Evolutionary conservation across 805 yeast genomes (phyloP).

Genomic region (Metschnikowia santaceciliae): DNA sequence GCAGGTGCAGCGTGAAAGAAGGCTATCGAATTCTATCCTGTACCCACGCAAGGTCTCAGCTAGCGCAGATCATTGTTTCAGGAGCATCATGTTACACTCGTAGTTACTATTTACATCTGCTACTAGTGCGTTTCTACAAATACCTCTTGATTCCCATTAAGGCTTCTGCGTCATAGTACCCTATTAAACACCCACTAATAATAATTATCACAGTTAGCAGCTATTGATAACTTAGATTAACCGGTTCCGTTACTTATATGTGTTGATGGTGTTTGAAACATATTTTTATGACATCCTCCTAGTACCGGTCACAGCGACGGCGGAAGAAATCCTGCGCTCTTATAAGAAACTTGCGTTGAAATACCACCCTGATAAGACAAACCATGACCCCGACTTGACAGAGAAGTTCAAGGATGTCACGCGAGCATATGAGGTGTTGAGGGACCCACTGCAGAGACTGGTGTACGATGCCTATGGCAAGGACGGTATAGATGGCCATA

Average conservation of each 20-base stretch:
- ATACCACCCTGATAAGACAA: slow-evolving; percentile 66
- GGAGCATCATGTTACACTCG: not conserved
- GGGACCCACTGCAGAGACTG: slow-evolving; percentile 41
- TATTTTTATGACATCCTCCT: slow-evolving; percentile 34
- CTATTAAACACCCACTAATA: too few relatives aligned
- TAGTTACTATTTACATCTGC: not conserved
- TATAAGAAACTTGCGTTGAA: slow-evolving; percentile 41
- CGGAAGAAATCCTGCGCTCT: slow-evolving; percentile 40
- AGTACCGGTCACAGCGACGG: slow-evolving; percentile 29
- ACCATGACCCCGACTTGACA: slow-evolving; percentile 46
- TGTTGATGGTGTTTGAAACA: slow-evolving; percentile 21
- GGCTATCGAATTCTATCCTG: slow-evolving; percentile 14
- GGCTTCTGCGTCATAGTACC: too few relatives aligned
- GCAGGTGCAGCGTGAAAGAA: slow-evolving; percentile 12
- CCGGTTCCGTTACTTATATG: not conserved
- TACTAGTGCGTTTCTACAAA: not conserved
- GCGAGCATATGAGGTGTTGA: slow-evolving; percentile 62
- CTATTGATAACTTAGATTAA: too few relatives aligned
- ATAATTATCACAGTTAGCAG: too few relatives aligned
- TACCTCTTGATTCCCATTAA: not conserved
- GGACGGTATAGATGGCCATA: slow-evolving; percentile 35
- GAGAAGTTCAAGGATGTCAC: slow-evolving; percentile 58
- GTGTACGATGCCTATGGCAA: slow-evolving; percentile 54
- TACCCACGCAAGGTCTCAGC: slow-evolving; percentile 3
- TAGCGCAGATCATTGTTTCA: slow-evolving; percentile 5